Evolutionary conservation across 108 stramenopile species (phyloP).

Genomic region (Hondaea fermentalgiana): DNA sequence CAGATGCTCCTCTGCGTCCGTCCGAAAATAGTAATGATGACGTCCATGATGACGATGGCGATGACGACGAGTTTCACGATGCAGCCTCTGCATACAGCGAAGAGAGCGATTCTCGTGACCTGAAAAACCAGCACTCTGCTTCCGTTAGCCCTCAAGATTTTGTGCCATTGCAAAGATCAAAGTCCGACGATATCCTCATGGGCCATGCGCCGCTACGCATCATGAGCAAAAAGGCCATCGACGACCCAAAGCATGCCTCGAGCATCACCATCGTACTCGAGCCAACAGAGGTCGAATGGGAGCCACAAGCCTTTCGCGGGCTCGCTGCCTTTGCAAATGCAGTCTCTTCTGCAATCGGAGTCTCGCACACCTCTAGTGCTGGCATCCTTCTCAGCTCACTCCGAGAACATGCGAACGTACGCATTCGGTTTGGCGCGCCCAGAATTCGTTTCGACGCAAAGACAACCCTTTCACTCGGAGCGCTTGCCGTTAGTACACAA

Average conservation of each 20-base stretch:
- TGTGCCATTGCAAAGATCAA: background rate
- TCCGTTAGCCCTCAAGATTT: no score
- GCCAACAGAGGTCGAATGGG: background rate
- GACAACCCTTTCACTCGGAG: background rate
- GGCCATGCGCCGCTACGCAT: background rate
- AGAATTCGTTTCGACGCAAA: background rate
- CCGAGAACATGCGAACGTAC: background rate
- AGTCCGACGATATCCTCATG: background rate
- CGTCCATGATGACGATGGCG: background rate
- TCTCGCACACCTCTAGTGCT: background rate
- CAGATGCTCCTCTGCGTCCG: background rate
- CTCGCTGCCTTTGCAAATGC: background rate
- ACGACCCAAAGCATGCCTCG: background rate
- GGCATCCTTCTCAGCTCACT: background rate
- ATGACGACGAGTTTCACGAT: background rate
- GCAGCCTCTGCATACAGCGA: background rate
- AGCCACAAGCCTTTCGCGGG: background rate
- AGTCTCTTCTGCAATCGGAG: background rate
- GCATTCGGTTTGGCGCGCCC: background rate
- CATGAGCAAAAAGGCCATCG: background rate
- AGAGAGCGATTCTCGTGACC: background rate
- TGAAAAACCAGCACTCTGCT: no score
- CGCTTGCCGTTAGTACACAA: background rate
- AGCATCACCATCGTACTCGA: background rate
- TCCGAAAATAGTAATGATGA: background rate